Percentiles rank a stretch among this genome's conserved stretches.
phyloP scores from a whole-genome alignment of 768 basidiomycete genomes.

The Pulveroboletus sp. region DNA sequence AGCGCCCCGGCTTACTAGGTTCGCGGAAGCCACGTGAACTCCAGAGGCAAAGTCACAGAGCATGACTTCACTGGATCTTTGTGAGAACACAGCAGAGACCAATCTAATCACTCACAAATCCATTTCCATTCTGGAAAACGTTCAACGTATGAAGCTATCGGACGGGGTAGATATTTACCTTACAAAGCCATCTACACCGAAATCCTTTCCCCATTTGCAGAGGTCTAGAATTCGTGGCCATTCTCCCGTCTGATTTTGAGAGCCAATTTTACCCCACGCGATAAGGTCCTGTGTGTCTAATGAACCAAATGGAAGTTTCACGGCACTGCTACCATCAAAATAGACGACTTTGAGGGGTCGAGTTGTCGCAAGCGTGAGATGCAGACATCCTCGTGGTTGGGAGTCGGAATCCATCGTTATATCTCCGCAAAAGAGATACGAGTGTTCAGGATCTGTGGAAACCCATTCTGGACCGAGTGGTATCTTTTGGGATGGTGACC shows the following conservation, averaged over 20 bases:
- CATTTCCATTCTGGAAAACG: conserved; percentile 41
- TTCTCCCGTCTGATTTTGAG: conserved; percentile 20
- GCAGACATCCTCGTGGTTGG: conserved; percentile 22
- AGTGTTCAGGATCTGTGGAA: conserved; percentile 33
- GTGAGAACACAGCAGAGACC: background rate
- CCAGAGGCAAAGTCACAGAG: conserved; percentile 35
- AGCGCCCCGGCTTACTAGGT: conserved; percentile 18
- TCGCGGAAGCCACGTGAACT: conserved; percentile 29
- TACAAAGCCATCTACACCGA: conserved; percentile 35
- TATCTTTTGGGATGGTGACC: conserved; percentile 10
- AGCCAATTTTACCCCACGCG: conserved; percentile 25
- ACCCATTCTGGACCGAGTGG: conserved; percentile 30
- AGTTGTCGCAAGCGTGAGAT: conserved; percentile 26
- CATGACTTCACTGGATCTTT: conserved; percentile 40
- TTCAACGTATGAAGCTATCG: conserved; percentile 8
- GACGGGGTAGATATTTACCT: conserved; percentile 24
- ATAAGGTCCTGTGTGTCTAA: conserved; percentile 37
- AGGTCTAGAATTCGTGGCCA: conserved; percentile 24
- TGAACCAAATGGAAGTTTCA: conserved; percentile 11
- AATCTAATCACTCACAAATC: conserved; percentile 39
- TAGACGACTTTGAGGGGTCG: conserved; percentile 31
- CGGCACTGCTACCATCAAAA: conserved; percentile 21
- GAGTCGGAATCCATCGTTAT: background rate
- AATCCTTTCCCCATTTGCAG: conserved; percentile 32
- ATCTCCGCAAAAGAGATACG: conserved; percentile 35